Evolutionary conservation across 768 basidiomycete species (phyloP).

Genomic region (Gelatoporia subvermispora): DNA sequence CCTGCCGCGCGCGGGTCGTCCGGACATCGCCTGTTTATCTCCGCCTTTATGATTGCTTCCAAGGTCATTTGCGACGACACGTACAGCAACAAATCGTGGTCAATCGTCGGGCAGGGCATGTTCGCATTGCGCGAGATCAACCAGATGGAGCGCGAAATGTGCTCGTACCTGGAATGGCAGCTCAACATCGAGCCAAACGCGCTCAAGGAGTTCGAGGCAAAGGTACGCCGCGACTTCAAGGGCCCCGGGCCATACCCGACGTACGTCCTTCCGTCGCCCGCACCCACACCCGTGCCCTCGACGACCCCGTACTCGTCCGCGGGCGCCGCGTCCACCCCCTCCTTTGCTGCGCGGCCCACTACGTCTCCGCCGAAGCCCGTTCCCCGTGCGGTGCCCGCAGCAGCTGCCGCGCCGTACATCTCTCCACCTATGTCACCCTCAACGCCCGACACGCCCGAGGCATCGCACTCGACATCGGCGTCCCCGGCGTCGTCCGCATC

Average conservation of each 20-base stretch:
- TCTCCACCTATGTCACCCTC: conserved; percentile 15
- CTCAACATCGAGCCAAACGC: conserved; percentile 67
- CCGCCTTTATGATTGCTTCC: conserved; percentile 88
- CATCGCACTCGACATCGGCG: conserved; percentile 24
- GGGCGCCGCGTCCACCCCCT: conserved; percentile 12
- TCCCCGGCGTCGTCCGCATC: conserved; percentile 27
- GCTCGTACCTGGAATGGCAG: conserved; percentile 90
- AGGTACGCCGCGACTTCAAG: conserved; percentile 57
- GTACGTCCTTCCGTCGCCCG: conserved; percentile 49
- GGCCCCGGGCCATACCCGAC: conserved; percentile 55
- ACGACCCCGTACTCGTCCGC: conserved; percentile 20
- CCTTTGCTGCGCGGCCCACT: conserved; percentile 18
- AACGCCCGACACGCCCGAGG: conserved; percentile 26
- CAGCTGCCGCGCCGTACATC: conserved; percentile 6
- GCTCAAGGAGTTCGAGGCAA: conserved; percentile 54
- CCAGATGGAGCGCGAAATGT: conserved; percentile 96
- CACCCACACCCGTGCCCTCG: conserved; percentile 25
- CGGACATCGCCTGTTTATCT: conserved; percentile 86
- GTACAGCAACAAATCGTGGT: conserved; percentile 66
- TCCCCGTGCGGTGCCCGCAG: conserved; percentile 12
- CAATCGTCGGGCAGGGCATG: conserved; percentile 58
- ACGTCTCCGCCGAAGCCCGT: conserved; percentile 16
- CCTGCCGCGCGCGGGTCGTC: conserved; percentile 88
- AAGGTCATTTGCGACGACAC: conserved; percentile 70
- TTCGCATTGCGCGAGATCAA: conserved; percentile 82